Conservation (phyloP, 2,329 filamentous ascomycete species). For the Phialemoniopsis sp. region DNA sequence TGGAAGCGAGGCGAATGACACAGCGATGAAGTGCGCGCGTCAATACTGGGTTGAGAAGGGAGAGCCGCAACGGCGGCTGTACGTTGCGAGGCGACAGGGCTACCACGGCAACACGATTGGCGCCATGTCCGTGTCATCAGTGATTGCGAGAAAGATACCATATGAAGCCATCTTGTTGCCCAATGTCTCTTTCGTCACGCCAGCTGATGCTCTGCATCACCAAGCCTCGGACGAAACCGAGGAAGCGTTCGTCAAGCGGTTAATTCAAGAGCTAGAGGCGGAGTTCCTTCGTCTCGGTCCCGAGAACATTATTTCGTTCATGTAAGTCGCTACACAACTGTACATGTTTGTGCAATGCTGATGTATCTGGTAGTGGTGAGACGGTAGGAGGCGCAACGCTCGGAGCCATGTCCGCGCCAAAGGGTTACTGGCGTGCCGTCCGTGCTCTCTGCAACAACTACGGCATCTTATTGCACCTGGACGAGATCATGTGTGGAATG, state of each 20-base stretch:
- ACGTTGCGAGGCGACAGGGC: constrained; percentile 37
- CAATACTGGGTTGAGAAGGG: constrained; percentile 41
- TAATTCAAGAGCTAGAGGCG: constrained; percentile 39
- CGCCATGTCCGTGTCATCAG: constrained; percentile 31
- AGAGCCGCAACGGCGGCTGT: constrained; percentile 27
- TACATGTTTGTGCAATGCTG: background rate
- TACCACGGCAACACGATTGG: constrained; percentile 49
- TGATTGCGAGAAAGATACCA: constrained; percentile 17
- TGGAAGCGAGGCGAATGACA: constrained; percentile 32
- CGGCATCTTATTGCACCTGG: constrained; percentile 10
- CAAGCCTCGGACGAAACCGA: constrained; percentile 27
- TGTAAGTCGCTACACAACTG: constrained; percentile 18
- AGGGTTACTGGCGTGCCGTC: constrained; percentile 43
- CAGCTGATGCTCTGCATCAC: constrained; percentile 41
- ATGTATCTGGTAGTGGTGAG: constrained; percentile 28
- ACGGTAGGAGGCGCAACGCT: constrained; percentile 43
- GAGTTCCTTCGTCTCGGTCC: constrained; percentile 42
- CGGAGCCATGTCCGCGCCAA: constrained; percentile 37
- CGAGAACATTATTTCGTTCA: constrained; percentile 40
- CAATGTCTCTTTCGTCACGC: constrained; percentile 19
- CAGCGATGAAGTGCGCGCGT: constrained; percentile 40
- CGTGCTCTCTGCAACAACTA: constrained; percentile 44
- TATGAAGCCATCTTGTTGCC: constrained; percentile 18
- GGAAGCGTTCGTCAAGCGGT: constrained; percentile 29
- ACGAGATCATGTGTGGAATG: constrained; percentile 2